These are phyloP conservation scores for Tinospora cordifolia DNA, from an alignment of 164 flowering plant genomes.

Conservation along the genomic window DNA sequence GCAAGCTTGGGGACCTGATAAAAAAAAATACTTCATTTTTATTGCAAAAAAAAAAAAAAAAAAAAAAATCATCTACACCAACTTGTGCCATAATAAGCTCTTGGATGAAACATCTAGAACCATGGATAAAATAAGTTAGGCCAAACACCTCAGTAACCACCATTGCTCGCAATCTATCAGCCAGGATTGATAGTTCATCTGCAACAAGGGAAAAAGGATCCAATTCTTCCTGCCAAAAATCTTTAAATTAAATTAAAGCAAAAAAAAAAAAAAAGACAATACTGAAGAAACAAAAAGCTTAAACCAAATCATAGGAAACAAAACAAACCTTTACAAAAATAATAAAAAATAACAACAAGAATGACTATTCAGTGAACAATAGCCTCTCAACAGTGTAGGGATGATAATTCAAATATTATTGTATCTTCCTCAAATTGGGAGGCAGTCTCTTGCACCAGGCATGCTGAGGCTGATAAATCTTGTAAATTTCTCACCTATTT, in stretches of 20 bases:
- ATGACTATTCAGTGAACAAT: neutral
- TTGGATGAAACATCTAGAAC: neutral
- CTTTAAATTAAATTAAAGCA: neutral
- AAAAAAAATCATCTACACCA: neutral
- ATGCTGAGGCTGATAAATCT: neutral
- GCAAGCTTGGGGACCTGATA: slow-evolving; percentile 94
- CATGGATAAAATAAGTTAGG: neutral
- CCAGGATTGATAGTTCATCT: slow-evolving; percentile 73
- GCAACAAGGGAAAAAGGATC: slow-evolving; percentile 98
- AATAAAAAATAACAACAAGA: too few species aligned
- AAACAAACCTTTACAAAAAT: too few species aligned
- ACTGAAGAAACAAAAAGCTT: neutral
- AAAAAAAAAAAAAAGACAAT: neutral
- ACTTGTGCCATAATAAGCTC: neutral
- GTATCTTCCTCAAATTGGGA: too few species aligned
- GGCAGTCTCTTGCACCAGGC: too few species aligned
- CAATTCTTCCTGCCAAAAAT: slow-evolving; percentile 44
- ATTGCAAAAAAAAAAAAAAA: too few species aligned
- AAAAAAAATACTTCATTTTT: slow-evolving; percentile 4
- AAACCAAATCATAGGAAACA: neutral
- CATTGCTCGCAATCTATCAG: slow-evolving; percentile 67
- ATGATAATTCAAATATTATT: too few species aligned
- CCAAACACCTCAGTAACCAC: slow-evolving; percentile 76
- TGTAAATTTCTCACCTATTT: neutral
- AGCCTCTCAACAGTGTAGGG: too few species aligned